Percentiles rank a stretch among this genome's conserved stretches.
Conservation (phyloP, 1,139 yeast genomes). For the Kodamaea fungicola region DNA sequence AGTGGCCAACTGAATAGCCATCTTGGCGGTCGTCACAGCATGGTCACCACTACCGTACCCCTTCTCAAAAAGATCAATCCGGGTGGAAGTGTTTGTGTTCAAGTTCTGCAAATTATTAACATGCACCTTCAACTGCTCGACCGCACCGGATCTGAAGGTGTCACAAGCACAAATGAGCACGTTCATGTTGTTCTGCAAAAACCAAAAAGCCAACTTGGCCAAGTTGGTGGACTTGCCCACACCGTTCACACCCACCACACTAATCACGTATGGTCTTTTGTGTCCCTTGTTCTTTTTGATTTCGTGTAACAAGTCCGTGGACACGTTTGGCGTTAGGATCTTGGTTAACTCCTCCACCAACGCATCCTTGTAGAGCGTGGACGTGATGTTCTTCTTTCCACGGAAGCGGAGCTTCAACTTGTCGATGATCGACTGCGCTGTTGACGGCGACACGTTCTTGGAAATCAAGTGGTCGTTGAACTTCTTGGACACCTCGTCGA, state of each 20-base stretch:
- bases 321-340: constrained; percentile 87
- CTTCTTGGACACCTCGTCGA: constrained; percentile 40
- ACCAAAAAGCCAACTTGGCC: constrained; percentile 94
- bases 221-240: constrained; percentile 96
- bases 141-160: constrained; percentile 97
- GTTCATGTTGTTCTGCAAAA: constrained; percentile 80
- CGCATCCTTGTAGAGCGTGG: constrained; percentile 46
- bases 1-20: constrained; percentile 78
- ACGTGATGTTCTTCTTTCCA: constrained; percentile 28
- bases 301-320: constrained; percentile 82
- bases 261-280: constrained; percentile 77
- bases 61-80: constrained; percentile 82
- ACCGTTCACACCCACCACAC: constrained; percentile 97
- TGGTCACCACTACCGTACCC: constrained; percentile 96
- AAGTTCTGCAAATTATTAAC: constrained; percentile 73
- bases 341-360: constrained; percentile 75
- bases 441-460: constrained; percentile 43
- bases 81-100: constrained; percentile 44
- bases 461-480: constrained; percentile 42
- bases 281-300: constrained; percentile 53
- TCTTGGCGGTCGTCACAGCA: constrained; percentile 91
- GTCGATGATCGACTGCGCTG: constrained; percentile 37
- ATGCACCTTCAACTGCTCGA: constrained; percentile 92
- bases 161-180: constrained; percentile 96
- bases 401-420: constrained; percentile 31